Evolutionary conservation across 169 alveolate genomes (phyloP).

Genomic region (Plasmodium vinckei): DNA sequence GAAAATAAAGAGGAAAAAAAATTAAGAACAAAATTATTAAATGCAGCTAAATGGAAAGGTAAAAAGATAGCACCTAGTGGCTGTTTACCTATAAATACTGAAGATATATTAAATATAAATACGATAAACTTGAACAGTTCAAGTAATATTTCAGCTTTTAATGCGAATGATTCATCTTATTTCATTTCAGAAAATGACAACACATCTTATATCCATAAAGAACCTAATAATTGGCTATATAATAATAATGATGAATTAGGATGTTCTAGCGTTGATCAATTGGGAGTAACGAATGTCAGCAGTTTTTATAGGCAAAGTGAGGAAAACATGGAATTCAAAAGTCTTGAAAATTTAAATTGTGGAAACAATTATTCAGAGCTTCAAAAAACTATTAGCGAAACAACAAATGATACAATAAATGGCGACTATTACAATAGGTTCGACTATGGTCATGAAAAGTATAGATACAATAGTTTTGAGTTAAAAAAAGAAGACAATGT

Average conservation of each 20-base stretch:
- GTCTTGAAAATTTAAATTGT: background rate
- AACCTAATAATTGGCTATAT: background rate
- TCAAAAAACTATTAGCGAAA: constrained; percentile 52
- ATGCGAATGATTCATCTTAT: constrained; percentile 24
- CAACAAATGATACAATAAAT: constrained; percentile 40
- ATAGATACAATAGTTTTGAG: constrained; percentile 3
- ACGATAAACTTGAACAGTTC: constrained; percentile 42
- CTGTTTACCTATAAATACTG: constrained; percentile 62
- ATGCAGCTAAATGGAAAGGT: constrained; percentile 77
- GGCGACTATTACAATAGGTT: constrained; percentile 29
- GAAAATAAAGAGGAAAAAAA: constrained; percentile 71
- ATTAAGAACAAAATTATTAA: constrained; percentile 68
- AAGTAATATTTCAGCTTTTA: constrained; percentile 25
- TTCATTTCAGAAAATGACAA: constrained; percentile 51
- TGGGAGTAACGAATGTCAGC: background rate
- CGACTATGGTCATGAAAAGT: constrained; percentile 21
- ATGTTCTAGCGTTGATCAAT: constrained; percentile 1
- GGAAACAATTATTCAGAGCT: constrained; percentile 43
- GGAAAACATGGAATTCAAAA: background rate
- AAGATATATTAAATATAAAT: constrained; percentile 56
- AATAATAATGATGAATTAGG: background rate
- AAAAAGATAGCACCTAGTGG: constrained; percentile 77
- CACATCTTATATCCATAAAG: constrained; percentile 27
- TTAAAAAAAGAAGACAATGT: constrained; percentile 10
- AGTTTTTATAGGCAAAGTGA: background rate